A percentile compares a stretch with the other conserved stretches of the same genome.
Evolutionary conservation across 371 early-diverging fungal genomes (phyloP).

Genomic region (Encephalitozoon cuniculi): DNA sequence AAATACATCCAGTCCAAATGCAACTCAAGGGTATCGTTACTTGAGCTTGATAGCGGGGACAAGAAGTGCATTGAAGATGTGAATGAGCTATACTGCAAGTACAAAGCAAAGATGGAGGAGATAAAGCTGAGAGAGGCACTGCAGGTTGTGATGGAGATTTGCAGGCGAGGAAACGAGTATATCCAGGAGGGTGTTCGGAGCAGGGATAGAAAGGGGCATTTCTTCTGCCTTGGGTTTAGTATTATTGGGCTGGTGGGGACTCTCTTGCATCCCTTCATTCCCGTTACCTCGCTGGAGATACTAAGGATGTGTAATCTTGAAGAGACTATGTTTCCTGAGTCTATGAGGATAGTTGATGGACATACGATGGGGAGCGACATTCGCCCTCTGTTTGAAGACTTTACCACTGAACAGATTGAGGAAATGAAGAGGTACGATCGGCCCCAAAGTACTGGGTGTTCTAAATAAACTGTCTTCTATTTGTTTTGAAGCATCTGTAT

Average conservation of each 20-base stretch:
- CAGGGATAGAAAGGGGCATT: constrained; percentile 72
- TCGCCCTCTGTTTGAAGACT: constrained; percentile 12
- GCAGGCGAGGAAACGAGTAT: constrained; percentile 81
- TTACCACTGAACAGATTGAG: constrained; percentile 2
- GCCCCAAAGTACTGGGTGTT: not conserved
- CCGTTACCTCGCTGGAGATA: constrained; percentile 63
- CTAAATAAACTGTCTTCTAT: not conserved
- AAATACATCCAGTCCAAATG: constrained; percentile 78
- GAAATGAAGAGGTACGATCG: not conserved
- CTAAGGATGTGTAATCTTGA: constrained; percentile 26
- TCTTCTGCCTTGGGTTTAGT: constrained; percentile 71
- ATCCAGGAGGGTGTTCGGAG: constrained; percentile 69
- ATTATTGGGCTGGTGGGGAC: constrained; percentile 76
- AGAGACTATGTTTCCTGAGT: not conserved
- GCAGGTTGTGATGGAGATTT: constrained; percentile 76
- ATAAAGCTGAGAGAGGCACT: constrained; percentile 78
- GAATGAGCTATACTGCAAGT: constrained; percentile 69
- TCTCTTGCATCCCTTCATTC: constrained; percentile 83
- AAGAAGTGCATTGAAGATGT: constrained; percentile 69
- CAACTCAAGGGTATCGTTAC: constrained; percentile 61
- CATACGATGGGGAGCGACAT: constrained; percentile 8
- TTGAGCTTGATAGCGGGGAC: constrained; percentile 62
- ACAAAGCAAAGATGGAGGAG: constrained; percentile 69
- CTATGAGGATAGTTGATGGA: constrained; percentile 4
- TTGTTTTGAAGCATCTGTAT: not conserved